Evolutionary conservation across 768 basidiomycete genomes (phyloP), one percentile per base, ranked within the genome.

Genomic region (Gautieria morchelliformis): DNA sequence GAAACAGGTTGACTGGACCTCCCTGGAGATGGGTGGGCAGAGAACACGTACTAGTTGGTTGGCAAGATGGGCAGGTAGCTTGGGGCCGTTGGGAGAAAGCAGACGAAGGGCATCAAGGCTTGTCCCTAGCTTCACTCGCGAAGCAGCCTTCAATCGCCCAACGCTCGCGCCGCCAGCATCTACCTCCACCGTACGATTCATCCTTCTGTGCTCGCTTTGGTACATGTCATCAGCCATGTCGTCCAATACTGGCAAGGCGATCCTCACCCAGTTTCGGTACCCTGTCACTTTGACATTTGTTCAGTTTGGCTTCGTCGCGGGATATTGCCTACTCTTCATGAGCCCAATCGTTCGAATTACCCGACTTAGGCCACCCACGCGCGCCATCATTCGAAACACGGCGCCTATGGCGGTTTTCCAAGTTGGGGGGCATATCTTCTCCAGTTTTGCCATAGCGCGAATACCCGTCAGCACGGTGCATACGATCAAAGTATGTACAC

Each of bases 381-480:
- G 68, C 62, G 77, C 80, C 10, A 91, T 96, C 60, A 63, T 98
- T 24, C 73, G 72, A 58, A 88, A 77, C 58, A 96, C 94, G 2
- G 67, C 96, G 27, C 92, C 94, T 1, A 98, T 98, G 95, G 94
- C 93, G 22, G 78, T 89, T 60, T 99, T 99, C 69, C 96, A 99
- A 72, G 94, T 99, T 35, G 92, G 86, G 7, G 96, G 96, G 1
- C 96, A 99, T 68, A 92, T 99, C 65, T 97, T 96, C 69, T 93
- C 93, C 17, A 95, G 93, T 63, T 86, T 99, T 74, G 96, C 96
- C 11, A 99, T 97, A 53, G 92, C 93, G 50, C 78, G 93, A 52
- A 95, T 97, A 60, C 92, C 89, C 2, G 96, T 99, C 59, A 93
- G 89, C 74, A 99, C 96, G 0, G 93, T 97, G 14, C 96, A 99